Base-by-base conservation (phyloP, 805 yeast species). In the Wickerhamomyces canadensis region DNA sequence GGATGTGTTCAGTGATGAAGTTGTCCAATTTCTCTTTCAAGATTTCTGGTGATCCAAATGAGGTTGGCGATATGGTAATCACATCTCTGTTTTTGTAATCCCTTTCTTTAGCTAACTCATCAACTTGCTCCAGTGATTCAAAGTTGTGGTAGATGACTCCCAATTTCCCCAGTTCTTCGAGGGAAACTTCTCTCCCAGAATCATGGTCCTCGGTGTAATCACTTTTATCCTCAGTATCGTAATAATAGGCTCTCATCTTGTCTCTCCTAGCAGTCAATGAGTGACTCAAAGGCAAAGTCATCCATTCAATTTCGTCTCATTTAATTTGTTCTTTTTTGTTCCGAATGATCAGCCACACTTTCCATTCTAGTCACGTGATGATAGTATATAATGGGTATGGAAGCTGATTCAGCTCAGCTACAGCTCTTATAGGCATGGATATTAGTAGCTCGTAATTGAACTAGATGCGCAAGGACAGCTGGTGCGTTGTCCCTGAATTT, bases 1-100 rank as follows among this genome's bases (percentile, higher is more conserved):
- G 98, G 37, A 87, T 68, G 60, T 91, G 98, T 55, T 91, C 96
- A 33, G 72, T 66, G 64, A 78, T 85, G 60, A 89, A 88, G 30
- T 63, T 71, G 44, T 73, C 67, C 59, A 91, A 68, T 58, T 87
- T 86, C 35, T 65, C 67, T 45, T 76, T 68, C 51, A 84, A 75
- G 0, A 74, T 80, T 36, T 76, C 80, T 26, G 78, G 78, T 17
- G 80, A 77, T 0, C 77, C 74, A 54, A 87, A 77, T 0, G 83
- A 68, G 4, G 62, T 72, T 21, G 76, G 71, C 21, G 78, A 72
- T 36, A 89, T 70, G 30, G 63, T 64, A 19, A 91, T 76, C 31
- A 65, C 68, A 58, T 91, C 98, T 43, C 94, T 66, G 62, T 88
- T 88, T 58, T 76, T 80, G 66, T 93, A 91, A 21, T 70, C 56